These are phyloP conservation scores for Citrus mangshanensis DNA, from an alignment of 345 rosid genomes.

Conservation along the genomic window DNA sequence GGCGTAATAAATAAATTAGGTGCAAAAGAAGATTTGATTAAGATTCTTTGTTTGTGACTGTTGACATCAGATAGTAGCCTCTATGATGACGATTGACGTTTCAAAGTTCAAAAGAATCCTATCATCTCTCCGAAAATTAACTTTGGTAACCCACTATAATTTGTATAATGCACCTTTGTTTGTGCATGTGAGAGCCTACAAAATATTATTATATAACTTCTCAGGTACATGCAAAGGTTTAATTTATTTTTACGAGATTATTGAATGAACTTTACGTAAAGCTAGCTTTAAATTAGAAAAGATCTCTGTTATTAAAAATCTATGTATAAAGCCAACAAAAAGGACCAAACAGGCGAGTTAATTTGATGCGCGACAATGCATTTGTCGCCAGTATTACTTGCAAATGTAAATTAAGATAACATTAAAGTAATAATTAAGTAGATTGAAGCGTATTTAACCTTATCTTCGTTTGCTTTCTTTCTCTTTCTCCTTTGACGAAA, in stretches of 20 bases:
- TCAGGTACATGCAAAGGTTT: background rate
- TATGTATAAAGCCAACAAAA: background rate
- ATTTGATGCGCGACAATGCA: background rate
- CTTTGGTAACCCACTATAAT: background rate
- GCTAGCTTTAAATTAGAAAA: background rate
- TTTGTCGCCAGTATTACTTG: background rate
- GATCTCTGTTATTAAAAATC: background rate
- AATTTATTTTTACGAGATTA: background rate
- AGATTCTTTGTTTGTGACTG: constrained; percentile 5
- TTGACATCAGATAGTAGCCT: background rate
- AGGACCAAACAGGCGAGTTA: background rate
- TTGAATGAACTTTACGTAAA: constrained; percentile 3
- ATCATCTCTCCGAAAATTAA: background rate
- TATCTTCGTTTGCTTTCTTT: background rate
- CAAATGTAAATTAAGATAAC: background rate
- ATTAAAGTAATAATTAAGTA: background rate
- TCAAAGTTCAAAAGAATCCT: constrained; percentile 1
- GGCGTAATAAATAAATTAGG: background rate
- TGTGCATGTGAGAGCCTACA: background rate
- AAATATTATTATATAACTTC: background rate
- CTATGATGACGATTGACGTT: background rate
- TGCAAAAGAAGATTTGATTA: background rate
- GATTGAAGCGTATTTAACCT: background rate
- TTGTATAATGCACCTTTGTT: background rate
- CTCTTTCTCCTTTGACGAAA: too few species aligned